These are phyloP conservation scores for Phytopythium boreale DNA, from an alignment of 352 stramenopile species.

Conservation along the genomic window DNA sequence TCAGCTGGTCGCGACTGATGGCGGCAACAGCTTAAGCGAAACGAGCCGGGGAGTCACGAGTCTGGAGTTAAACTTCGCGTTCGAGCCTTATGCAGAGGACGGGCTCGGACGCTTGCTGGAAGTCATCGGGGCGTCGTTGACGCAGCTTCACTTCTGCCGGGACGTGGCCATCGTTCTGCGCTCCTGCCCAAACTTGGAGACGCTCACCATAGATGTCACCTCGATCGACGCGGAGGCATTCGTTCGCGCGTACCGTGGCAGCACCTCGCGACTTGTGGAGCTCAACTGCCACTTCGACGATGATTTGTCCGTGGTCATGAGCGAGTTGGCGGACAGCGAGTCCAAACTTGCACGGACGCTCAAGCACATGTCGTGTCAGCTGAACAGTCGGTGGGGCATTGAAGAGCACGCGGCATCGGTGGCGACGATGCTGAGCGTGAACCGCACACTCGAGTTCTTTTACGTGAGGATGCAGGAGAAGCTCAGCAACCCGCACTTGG, in stretches of 20 bases:
- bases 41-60: neutral
- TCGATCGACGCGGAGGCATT: neutral
- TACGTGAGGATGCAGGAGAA: too few species aligned
- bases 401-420: neutral
- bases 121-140: neutral
- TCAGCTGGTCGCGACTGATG: neutral
- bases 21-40: neutral
- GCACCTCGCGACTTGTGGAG: neutral
- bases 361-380: neutral
- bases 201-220: neutral
- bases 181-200: neutral
- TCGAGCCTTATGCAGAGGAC: neutral
- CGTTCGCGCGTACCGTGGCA: neutral
- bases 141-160: neutral
- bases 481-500: too few species aligned
- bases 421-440: neutral
- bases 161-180: neutral
- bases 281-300: neutral
- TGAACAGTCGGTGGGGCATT: neutral
- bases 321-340: neutral
- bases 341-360: neutral
- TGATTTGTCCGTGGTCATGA: neutral
- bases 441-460: neutral
- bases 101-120: neutral
- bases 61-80: neutral